Base-by-base conservation (phyloP, 2,329 filamentous ascomycete species). In the Sporothrix brunneoviolacea region DNA sequence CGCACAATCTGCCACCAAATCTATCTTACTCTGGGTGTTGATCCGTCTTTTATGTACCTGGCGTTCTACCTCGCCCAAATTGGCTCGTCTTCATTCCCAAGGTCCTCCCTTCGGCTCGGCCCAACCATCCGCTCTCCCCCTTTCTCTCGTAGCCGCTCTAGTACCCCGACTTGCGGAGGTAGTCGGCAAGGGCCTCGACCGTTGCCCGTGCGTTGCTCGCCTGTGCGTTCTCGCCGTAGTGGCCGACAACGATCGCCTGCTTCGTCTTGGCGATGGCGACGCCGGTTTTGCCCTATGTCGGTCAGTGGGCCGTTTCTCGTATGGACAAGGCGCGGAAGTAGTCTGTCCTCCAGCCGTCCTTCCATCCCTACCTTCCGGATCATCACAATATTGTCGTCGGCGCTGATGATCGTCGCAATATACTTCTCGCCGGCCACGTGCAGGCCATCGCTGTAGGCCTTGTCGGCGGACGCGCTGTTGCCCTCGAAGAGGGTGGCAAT, bases 201-300 rank as follows among this genome's bases (percentile, higher is more conserved):
- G 86, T 88, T 66, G 80, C 80, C 61, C 83, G 83, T 56, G 88
- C 83, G 67, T 85, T 84, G 65, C 88, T 83, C 47, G 86, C 87
- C 67, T 86, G 76, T 60, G 83, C 73, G 55, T 68, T 67, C 68
- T 95, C 88, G 59, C 76, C 77, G 77, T 97, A 89, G 75, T 95
- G 89, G 60, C 82, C 86, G 66, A 98, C 72, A 65, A 98, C 80
- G 67, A 97, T 83, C 60, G 90, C 88, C 72, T 94, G 85, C 64
- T 78, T 84, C 62, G 91, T 94, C 77, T 94, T 95, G 70, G 84
- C 83, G 61, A 93, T 80, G 65, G 85, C 76, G 62, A 95, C 71
- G 58, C 93, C 93, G 65, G 84, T 80, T 66, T 84, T 88, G 61
- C 87, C 89, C n/a, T n/a, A n/a, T n/a, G n/a, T n/a, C n/a, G n/a